phyloP scores from a whole-genome alignment of 2,329 filamentous ascomycete species.

The Alternaria burnsii region DNA sequence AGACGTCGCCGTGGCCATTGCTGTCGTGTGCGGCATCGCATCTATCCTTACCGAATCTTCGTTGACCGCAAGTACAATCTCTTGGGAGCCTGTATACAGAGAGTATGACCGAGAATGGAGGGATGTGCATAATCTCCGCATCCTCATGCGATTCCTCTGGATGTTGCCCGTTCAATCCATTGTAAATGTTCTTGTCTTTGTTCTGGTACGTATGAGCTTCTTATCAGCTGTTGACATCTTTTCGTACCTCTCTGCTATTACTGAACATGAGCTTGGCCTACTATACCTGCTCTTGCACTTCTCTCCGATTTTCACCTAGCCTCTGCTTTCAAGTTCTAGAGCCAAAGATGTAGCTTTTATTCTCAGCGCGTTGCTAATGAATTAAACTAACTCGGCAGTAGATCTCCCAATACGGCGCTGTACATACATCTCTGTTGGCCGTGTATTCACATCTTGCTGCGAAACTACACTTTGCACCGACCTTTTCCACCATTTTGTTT shows the following conservation, averaged over 20 bases:
- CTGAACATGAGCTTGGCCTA: background rate
- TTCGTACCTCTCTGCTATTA: background rate
- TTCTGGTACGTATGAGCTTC: conserved; percentile 36
- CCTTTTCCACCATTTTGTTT: conserved; percentile 42
- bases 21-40: conserved; percentile 38
- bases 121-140: conserved; percentile 35
- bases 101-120: conserved; percentile 39
- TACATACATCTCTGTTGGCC: conserved; percentile 38
- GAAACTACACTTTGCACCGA: conserved; percentile 32
- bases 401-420: conserved; percentile 41
- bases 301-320: background rate
- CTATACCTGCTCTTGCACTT: background rate
- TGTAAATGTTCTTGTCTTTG: conserved; percentile 40
- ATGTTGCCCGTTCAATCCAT: conserved; percentile 36
- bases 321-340: background rate
- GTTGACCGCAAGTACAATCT: conserved; percentile 32
- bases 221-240: background rate
- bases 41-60: conserved; percentile 41
- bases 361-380: background rate
- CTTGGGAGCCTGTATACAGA: conserved; percentile 40
- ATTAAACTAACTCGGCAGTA: conserved; percentile 20
- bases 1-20: conserved; percentile 41
- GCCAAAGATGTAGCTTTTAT: background rate
- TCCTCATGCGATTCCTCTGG: conserved; percentile 36
- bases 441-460: conserved; percentile 41